A percentile compares a stretch with the other conserved stretches of the same genome.
Evolutionary conservation across 352 stramenopile genomes (phyloP).

Genomic region (Phytophthora colocasiae): DNA sequence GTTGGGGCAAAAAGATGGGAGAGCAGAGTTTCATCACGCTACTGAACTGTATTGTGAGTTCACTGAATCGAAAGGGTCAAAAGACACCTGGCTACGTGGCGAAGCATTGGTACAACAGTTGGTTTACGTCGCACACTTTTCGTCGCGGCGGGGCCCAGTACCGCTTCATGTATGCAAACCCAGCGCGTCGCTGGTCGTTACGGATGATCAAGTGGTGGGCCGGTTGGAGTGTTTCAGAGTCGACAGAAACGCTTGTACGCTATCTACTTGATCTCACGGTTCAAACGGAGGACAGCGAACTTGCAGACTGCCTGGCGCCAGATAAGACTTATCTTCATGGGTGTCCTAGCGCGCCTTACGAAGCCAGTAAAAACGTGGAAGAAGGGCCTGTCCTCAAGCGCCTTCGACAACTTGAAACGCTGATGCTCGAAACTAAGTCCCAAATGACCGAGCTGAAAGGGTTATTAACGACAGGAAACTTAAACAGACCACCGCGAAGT

Average conservation of each 20-base stretch:
- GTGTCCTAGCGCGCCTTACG: no score
- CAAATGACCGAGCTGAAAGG: no score
- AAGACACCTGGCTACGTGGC: conserved; percentile 2
- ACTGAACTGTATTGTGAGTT: conserved; percentile 4
- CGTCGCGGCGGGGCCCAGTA: conserved; percentile 8
- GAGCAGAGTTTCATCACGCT: no score
- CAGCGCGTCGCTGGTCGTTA: conserved; percentile 10
- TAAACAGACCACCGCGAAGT: not conserved
- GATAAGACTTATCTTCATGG: no score
- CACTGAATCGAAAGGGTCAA: not conserved
- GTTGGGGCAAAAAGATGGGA: no score
- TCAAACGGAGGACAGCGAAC: no score
- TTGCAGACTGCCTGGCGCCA: no score
- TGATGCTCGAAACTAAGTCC: no score
- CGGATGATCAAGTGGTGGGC: conserved; percentile 26
- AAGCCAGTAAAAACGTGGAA: no score
- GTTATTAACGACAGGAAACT: no score
- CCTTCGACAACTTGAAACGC: no score
- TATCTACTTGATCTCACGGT: conserved; percentile 24
- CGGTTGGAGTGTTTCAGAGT: conserved; percentile 21
- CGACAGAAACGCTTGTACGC: conserved; percentile 1
- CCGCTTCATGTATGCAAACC: conserved; percentile 11
- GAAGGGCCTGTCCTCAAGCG: no score
- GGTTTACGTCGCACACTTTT: conserved; percentile 16
- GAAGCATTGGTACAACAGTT: conserved; percentile 18